Base-by-base conservation (phyloP, 2,329 filamentous ascomycete genomes). In the Fusarium caatingaense region DNA sequence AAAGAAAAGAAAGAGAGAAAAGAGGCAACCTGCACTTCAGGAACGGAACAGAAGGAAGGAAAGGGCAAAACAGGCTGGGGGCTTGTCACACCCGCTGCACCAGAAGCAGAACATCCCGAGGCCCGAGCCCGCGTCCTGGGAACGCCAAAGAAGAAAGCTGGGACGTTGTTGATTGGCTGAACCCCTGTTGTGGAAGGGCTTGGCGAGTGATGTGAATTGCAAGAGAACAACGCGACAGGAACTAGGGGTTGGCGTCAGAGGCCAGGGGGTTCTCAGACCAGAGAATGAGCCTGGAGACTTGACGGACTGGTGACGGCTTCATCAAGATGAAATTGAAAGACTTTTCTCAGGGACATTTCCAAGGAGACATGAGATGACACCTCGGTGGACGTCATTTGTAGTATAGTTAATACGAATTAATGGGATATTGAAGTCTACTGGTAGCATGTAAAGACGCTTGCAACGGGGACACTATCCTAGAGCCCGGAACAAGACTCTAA, bases 41-140 rank as follows among this genome's bases (percentile, higher is more conserved):
- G 18, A n/a, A 37, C 34, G 18, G 57, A 57, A 60, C 59, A 51
- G 34, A 32, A 40, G 32, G 30, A 40, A 40, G 34, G 48, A 30
- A 40, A 51, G 15, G n/a, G 32, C 51, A 47, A 55, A 56, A 61
- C 62, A 55, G 59, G 68, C 60, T 64, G 72, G 34, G 66, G 69
- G 63, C 48, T 51, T 61, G 72, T 71, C 59, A 64, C 64, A 68
- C 48, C 60, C 59, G 49, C 34, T 68, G 48, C 64, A 37, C 34
- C 34, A 72, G 69, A 75, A 74, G 73, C 73, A 75, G 73, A 68
- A 75, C 73, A 75, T 75, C 69, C 73, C 71, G 72, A 74, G 72
- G 73, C 73, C 76, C 75, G 74, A 76, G 69, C 68, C 76, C 67
- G 62, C 60, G 75, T 76, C 59, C 68, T 74, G 72, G 76, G 72